Percentiles rank a stretch among this genome's conserved stretches.
phyloP scores from a whole-genome alignment of 768 basidiomycete species.

The Boletales sp. region DNA sequence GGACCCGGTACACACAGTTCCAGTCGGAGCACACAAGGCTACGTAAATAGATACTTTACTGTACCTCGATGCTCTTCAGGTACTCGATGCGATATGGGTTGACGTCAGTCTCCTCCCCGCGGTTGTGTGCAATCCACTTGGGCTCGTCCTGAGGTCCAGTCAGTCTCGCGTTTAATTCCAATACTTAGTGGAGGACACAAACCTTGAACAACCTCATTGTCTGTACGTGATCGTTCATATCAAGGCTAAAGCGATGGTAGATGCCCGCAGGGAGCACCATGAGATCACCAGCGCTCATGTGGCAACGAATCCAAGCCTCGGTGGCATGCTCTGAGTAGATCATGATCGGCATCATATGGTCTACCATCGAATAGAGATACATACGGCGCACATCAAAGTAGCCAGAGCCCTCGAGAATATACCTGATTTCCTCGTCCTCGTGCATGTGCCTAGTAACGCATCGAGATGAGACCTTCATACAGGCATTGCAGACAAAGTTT shows the following conservation, averaged over 20 bases:
- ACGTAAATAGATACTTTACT: slow-evolving; percentile 1
- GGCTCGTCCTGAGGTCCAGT: slow-evolving; percentile 67
- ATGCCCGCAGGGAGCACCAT: slow-evolving; percentile 85
- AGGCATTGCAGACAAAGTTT: background rate
- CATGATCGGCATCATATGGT: no score
- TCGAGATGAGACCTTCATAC: background rate
- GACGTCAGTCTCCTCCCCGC: slow-evolving; percentile 54
- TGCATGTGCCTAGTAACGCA: slow-evolving; percentile 69
- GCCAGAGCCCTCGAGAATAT: slow-evolving; percentile 75
- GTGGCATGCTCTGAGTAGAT: slow-evolving; percentile 50
- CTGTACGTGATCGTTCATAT: slow-evolving; percentile 63
- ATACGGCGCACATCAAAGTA: slow-evolving; percentile 87
- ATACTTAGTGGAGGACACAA: background rate
- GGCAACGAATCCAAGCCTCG: slow-evolving; percentile 78
- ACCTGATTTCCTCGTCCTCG: slow-evolving; percentile 93
- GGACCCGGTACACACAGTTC: no score
- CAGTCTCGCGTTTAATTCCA: background rate
- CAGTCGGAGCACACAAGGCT: background rate
- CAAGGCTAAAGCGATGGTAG: slow-evolving; percentile 92
- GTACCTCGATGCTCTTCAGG: slow-evolving; percentile 45
- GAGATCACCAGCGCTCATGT: slow-evolving; percentile 75
- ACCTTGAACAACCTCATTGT: slow-evolving; percentile 86
- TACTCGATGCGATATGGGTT: slow-evolving; percentile 64
- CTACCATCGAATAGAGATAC: slow-evolving; percentile 15
- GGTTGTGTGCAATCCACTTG: slow-evolving; percentile 82